Conservation (phyloP, 1,284 basidiomycete species). For the Ustilago cynodontis region DNA sequence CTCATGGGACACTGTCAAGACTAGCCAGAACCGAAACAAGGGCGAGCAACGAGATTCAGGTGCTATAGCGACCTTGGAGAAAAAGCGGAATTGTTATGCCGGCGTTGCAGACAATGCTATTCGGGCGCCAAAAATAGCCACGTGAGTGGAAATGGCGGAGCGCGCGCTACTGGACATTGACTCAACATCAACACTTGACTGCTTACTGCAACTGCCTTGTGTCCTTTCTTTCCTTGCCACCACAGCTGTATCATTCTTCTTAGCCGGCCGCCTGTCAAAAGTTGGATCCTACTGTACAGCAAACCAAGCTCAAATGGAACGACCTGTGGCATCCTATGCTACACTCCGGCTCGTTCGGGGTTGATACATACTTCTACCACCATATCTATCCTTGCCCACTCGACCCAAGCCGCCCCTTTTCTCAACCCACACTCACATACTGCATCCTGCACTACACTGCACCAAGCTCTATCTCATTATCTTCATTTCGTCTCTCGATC, state of each 20-base stretch:
- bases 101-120: not conserved
- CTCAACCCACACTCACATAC: slow-evolving; percentile 14
- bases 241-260: not conserved
- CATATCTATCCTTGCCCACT: slow-evolving; percentile 14
- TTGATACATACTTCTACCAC: slow-evolving; percentile 48
- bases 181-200: slow-evolving; percentile 47
- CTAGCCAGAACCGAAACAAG: not conserved
- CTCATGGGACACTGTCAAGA: not conserved
- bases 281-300: too few relatives aligned
- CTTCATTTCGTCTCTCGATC: slow-evolving; percentile 2
- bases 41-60: not conserved
- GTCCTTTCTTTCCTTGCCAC: not conserved
- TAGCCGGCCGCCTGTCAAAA: slow-evolving; percentile 13
- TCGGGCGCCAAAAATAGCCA: slow-evolving; percentile 11
- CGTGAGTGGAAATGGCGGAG: slow-evolving; percentile 17
- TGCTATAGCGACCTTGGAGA: too few relatives aligned
- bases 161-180: slow-evolving; percentile 33
- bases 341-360: slow-evolving; percentile 28
- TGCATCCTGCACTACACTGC: slow-evolving; percentile 8
- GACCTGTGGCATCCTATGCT: slow-evolving; percentile 27
- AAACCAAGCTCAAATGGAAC: slow-evolving; percentile 5
- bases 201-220: slow-evolving; percentile 21
- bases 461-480: slow-evolving; percentile 5
- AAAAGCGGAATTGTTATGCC: slow-evolving; percentile 8
- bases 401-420: not conserved